Base-by-base conservation (phyloP, 305 asterid species). In the Coffea humblotiana region DNA sequence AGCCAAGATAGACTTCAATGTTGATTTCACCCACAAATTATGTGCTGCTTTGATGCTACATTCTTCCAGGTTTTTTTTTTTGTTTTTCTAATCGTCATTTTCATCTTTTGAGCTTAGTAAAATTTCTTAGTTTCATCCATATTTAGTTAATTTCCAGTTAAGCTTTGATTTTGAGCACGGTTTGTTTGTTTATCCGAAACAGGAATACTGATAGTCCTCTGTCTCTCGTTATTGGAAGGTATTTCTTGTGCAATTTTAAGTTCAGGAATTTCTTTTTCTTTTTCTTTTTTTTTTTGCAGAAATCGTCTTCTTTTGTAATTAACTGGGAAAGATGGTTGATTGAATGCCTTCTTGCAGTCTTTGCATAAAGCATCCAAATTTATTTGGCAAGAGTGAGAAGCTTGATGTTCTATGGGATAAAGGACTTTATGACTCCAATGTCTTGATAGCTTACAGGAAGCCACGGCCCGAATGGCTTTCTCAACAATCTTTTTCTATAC, bases 1-100 rank as follows among this genome's bases (percentile, higher is more conserved):
- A 95, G 98, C 99, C 86, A 95, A 95, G 94, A 87, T 95, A 83
- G 99, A 94, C 85, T 89, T 92, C 90, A 95, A 91, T 88, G 97
- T 95, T 78, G 98, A 95, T 92, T 95, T 93, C 88, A 92, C 98
- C 25, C 97, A 95, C 91, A 94, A 94, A 83, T 83, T 95, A 78
- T 94, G 93, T 85, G 92, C 97, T 84, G 98, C 97, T 78, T 79
- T 94, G 88, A 91, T 91, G 97, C 85, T 90, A 60, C 92, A 93
- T 60, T 94, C 99, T 74, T 88, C 91, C 92, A 94, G 99, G 98
- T 92, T 67, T 77, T 67, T 81, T 66, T 67, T 81, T 63, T 40
- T 1, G 8, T 75, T 63, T 40, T 1, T 10, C 71, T 16, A 15
- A 27, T 21, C 51, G 54, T 35, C 27, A 29, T 63, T 19, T 27